Base-by-base conservation (phyloP, 805 yeast species). In the Clavispora carvajalis region DNA sequence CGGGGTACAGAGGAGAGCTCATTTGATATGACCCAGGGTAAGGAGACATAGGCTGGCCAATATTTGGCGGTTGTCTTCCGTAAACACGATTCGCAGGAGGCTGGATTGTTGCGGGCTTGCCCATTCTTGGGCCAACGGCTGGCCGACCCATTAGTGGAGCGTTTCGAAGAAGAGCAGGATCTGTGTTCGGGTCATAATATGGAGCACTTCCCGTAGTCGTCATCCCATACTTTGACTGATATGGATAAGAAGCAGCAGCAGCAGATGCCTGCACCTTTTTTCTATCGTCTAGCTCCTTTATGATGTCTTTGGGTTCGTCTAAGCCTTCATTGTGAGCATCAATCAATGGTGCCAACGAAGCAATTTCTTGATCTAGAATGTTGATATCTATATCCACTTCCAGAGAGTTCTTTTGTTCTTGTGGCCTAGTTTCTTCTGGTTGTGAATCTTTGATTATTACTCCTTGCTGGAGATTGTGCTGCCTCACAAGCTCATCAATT, bases 31-130 rank as follows among this genome's bases (percentile, higher is more conserved):
- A 43, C n/a, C 60, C 58, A 21, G 49, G 57, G 4, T 53, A 43
- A 15, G 54, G 23, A 31, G 46, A 51, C 38, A 51, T 44, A 3
- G 55, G 47, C 25, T 37, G 52, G 8, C 53, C 48, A 16, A 53
- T 52, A 15, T 2, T 8, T 11, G 31, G 12, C 7, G 36, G 36
- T 13, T 33, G 36, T 21, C 36, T n/a, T 7, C 64, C 63, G 44
- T 68, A 69, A 6, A 65, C 39, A 36, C 69, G 51, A 39, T 65
- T 63, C 6, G 70, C 56, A 2, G 73, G 71, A 7, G 74, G 74
- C 44, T 68, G 74, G 15, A 69, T 67, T 15, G 71, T 59, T 15
- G 74, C 74, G 5, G 71, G 69, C 40, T 66, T 67, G 3, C 74
- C 74, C 73, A 69, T 68, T 39, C 69, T 52, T 8, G 73, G 71